Evolutionary conservation across 352 stramenopile species (phyloP), one percentile per base, ranked within the genome.

Genomic region (Phytopythium chamaehyphon): DNA sequence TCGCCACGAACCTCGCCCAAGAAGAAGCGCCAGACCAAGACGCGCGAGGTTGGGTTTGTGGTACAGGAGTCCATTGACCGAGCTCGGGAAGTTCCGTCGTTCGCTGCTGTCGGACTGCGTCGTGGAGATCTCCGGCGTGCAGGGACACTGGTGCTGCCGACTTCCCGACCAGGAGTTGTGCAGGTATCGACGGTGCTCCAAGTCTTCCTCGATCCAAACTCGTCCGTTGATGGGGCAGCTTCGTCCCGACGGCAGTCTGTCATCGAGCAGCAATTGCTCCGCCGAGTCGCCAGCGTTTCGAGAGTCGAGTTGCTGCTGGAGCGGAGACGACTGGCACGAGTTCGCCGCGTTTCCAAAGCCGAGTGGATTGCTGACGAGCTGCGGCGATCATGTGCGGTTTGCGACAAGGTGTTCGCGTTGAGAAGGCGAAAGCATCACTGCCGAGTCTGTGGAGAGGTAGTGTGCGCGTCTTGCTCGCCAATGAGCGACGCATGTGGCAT

Each of bases 371-470:
- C 65, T 0, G 74, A 91, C 51, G 57, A 77, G 12, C 61, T 64
- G 10, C 81, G 81, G 35, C 79, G 77, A 31, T 47, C 61, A 10
- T 91, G 81, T 40, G 81, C 66, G 1, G 78, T 91, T 36, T 91
- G 81, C 40, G 57, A 72, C 23, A 87, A 88, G 51, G 55, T 65
- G 15, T 91, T 91, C 36, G 57, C 61, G n/a, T 52, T 89, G 47
- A 59, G 70, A 10, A 60, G 78, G 31, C 73, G 76, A 12, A 81
- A 88, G 19, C 81, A 91, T 48, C 76, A 87, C 49, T 91, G 81
- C 52, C 73, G 81, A 18, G 66, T 79, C 53, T 91, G 81, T 26
- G 81, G 81, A 19, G 81, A 91, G 39, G 81, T 91, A 2, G 78
- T 90, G 6, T 91, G 81, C 53, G 70, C 76, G 2, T 73, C 70